These are phyloP conservation scores for Novymonas esmeraldas DNA, from an alignment of 208 protist genomes.

Conservation along the genomic window DNA sequence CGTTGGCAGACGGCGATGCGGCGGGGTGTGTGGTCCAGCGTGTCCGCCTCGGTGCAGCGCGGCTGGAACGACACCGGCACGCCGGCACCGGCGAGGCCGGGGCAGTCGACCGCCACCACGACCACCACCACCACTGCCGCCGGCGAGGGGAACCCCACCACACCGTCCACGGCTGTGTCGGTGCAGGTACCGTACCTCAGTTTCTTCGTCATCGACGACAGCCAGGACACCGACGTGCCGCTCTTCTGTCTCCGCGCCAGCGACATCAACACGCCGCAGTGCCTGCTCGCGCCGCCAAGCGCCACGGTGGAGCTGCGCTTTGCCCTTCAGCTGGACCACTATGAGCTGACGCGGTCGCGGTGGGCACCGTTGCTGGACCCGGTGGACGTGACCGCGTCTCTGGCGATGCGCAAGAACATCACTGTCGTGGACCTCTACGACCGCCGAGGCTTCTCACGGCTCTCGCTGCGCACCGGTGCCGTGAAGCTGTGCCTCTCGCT, in stretches of 20 bases:
- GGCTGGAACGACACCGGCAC: constrained; percentile 5
- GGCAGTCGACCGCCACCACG: background rate
- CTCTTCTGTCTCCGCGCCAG: constrained; percentile 28
- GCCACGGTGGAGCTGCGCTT: constrained; percentile 18
- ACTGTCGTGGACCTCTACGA: constrained; percentile 24
- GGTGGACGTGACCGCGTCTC: constrained; percentile 6
- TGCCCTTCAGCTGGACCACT: constrained; percentile 26
- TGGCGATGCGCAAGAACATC: constrained; percentile 18
- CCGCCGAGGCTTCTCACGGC: constrained; percentile 20
- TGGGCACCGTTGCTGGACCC: constrained; percentile 32
- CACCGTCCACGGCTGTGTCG: too few relatives aligned
- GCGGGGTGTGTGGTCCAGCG: constrained; percentile 20
- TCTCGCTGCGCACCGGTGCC: constrained; percentile 15
- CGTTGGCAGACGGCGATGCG: constrained; percentile 28
- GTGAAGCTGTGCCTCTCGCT: constrained; percentile 15
- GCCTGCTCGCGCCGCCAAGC: constrained; percentile 3
- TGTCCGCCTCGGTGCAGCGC: constrained; percentile 7
- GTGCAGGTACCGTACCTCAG: constrained; percentile 27
- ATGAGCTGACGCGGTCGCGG: constrained; percentile 21
- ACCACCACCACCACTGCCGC: background rate
- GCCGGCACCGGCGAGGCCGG: background rate
- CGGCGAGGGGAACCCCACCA: too few relatives aligned
- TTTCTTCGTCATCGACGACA: constrained; percentile 28
- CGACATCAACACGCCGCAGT: constrained; percentile 13
- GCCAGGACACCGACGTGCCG: constrained; percentile 23